Evolutionary conservation across 148 eudicot genomes (phyloP), one percentile per base, ranked within the genome.

Genomic region (Rhododendron ovatum): DNA sequence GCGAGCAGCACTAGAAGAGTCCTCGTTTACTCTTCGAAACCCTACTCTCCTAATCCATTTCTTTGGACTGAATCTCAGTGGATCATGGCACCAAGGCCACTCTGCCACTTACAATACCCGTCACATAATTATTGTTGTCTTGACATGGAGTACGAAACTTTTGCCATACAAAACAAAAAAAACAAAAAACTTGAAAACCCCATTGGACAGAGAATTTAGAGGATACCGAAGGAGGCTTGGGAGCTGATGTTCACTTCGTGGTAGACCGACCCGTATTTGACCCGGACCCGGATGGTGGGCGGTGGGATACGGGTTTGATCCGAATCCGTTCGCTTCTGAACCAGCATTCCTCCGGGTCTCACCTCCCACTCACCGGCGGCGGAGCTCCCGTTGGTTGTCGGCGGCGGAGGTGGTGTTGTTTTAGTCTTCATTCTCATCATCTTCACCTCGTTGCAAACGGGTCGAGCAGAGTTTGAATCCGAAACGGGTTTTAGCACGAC

Each of bases 301-400:
- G 89, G 88, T 1, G 93, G 96, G 14, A 84, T 81, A 17, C 86
- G 73, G 85, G 80, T 88, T 33, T 91, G 90, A 81, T 95, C 96
- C 45, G 87, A 87, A 39, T 93, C 95, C 61, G 90, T 87, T 59
- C 98, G 89, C 78, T 93, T 96, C 90, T 95, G 97, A 17, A 96
- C 99, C 83, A 96, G 74, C 99, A 96, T 95, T 84, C 99, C 99
- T 76, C 97, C 92, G 0, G 99, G 98, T 53, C 99, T 87, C 83
- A 95, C 74, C 92, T 96, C 99, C 98, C 97, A 95, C 47, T 95
- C 95, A 41, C 89, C 83, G 71, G 24, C 43, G 77, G 37, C 92
- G 17, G 80, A 59, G 55, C 86, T 59, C 67, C 78, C 88, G 28
- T 45, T 87, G 81, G 30, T 48, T 11, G 89, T 88, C 20, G 95